Base-by-base conservation (phyloP, 1,284 basidiomycete genomes). In the Earliella scabrosa region DNA sequence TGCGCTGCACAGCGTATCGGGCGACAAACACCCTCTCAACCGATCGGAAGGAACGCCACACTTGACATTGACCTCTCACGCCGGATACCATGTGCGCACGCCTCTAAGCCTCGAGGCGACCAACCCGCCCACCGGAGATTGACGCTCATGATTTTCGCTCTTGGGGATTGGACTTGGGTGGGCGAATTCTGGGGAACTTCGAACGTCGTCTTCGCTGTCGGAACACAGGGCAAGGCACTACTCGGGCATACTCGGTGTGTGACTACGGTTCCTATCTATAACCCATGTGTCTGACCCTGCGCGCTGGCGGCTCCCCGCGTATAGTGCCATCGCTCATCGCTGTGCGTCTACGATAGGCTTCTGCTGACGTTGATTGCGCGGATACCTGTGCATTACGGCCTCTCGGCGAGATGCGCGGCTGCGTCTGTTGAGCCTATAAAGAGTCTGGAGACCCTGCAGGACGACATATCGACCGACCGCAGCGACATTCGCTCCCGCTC, bases 291-390 rank as follows among this genome's bases (percentile, higher is more conserved):
- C 47, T 34, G 52, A 45, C 45, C 32, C 49, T 52, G 55, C 51
- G 58, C 54, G 46, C 45, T 44, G 32, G 45, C 24, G 45, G 39
- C 49, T 40, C 20, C 6, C 36, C 45, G 39, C 26, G 24, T 31
- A 44, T 44, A 47, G 41, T 31, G 7, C 29, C 29, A 31, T 31
- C 29, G 29, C 49, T 54, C 60, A 53, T 53, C 52, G 35, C 35
- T 34, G 45, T 16, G 57, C 54, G 57, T 44, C 49, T 44, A 24
- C 27, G 6, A 16, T 20, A 20, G 34, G 47, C 59, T 61, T 61
- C 60, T 34, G 27, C 54, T 61, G 60, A 61, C 60, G 56, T 58
- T 61, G 60, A 61, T 61, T 45, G 56, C 56, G 56, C 53, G 51
- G 54, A 50, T 54, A 58, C 56, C 56, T 61, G 50, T 55, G 58